A percentile compares a stretch with the other conserved stretches of the same genome.
Evolutionary conservation across 306 rosid species (phyloP).

Genomic region (Cicer judaicum): DNA sequence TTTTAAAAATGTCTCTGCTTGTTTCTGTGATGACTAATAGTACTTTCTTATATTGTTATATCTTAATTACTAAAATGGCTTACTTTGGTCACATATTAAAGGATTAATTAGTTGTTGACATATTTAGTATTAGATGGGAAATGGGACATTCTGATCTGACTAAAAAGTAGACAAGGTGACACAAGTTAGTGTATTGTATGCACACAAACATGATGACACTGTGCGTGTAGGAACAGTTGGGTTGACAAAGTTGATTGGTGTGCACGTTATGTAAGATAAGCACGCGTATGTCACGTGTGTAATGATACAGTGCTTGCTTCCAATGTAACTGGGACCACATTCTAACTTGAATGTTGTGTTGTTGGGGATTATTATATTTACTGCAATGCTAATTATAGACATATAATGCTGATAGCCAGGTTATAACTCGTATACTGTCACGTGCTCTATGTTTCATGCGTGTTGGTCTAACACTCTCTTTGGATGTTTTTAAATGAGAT

Average conservation of each 20-base stretch:
- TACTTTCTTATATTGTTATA: slow-evolving; percentile 20
- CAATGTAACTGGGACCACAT: slow-evolving; percentile 45
- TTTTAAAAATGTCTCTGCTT: slow-evolving; percentile 21
- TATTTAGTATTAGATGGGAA: not conserved
- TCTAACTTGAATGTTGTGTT: slow-evolving; percentile 29
- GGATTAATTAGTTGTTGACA: too few relatives aligned
- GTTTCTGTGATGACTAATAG: slow-evolving; percentile 19
- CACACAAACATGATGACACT: slow-evolving; percentile 47
- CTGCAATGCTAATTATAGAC: not conserved
- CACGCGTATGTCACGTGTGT: slow-evolving; percentile 59
- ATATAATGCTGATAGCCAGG: not conserved
- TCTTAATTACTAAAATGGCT: not conserved
- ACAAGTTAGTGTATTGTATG: slow-evolving; percentile 42
- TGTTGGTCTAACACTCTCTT: too few relatives aligned
- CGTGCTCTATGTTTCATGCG: not conserved
- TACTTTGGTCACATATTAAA: too few relatives aligned
- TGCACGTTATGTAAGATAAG: slow-evolving; percentile 43
- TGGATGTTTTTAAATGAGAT: too few relatives aligned
- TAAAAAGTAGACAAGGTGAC: slow-evolving; percentile 46
- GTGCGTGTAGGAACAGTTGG: slow-evolving; percentile 44
- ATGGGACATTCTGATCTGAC: slow-evolving; percentile 13
- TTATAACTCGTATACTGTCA: not conserved
- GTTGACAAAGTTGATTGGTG: slow-evolving; percentile 48
- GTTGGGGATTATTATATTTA: not conserved
- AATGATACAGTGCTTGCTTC: slow-evolving; percentile 13